Evolutionary conservation across 805 yeast species (phyloP), one percentile per base, ranked within the genome.

Genomic region (Ogataea neopini): DNA sequence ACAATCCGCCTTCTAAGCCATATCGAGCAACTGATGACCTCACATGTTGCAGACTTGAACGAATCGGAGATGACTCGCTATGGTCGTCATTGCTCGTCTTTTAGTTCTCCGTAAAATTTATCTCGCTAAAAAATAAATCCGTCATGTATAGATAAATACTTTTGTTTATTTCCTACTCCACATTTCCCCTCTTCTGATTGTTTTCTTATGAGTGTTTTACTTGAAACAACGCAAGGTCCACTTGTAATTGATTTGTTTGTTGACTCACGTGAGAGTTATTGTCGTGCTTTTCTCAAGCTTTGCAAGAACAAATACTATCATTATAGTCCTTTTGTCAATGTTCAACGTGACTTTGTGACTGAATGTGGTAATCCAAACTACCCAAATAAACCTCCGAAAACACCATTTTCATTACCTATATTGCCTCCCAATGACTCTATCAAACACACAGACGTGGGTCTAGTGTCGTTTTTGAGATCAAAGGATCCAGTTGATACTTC

Each of bases 231-330:
- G 5, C 44, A 47, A 47, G 85, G 83, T 5, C 74, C 74, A 48
- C 37, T 82, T 6, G 83, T 79, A 8, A 60, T 81, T 8, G 87
- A 82, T 51, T 54, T 81, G 14, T 53, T 59, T 40, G 47, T 55
- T 5, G 59, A 69, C 7, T 55, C 59, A 6, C 67, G 72, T 3
- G 76, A 76, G 1, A 53, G 50, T 15, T 73, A 73, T 33, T 63
- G 75, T 26, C 61, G 57, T 45, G 77, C 77, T 56, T 82, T 83
- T 58, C 48, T 83, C 33, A 76, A 79, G 53, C 68, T 81, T 10
- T 80, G 86, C 65, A 70, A 75, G 56, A 53, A 69, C 32, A 73
- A 76, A 47, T 77, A 75, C 62, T 83, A 70, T 64, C 73, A 79
- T 39, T 77, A 75, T 54, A 62, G 75, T 14, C 81, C 82, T 5